Base-by-base conservation (phyloP, 169 alveolate species). In the Cryptosporidium sp. region DNA sequence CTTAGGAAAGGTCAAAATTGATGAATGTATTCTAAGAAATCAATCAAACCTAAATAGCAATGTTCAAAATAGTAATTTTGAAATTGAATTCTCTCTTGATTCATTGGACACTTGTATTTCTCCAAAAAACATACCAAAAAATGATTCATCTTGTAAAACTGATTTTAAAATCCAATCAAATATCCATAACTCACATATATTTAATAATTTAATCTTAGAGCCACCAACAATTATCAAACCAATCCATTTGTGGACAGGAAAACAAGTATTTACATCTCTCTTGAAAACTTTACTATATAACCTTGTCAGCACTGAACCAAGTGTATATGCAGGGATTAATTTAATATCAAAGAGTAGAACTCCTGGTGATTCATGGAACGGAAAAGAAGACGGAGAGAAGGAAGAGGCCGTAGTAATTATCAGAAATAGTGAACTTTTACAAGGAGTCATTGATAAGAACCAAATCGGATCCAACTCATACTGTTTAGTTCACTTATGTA, bases 361-460 rank as follows among this genome's bases (percentile, higher is more conserved):
- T 35, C 96, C 96, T 12, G 96, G 97, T 1, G 97, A 94, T 53
- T 92, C 95, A n/a, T 96, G 98, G 98, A 94, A 95, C 18, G 97
- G 97, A 7, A 94, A 73, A 9, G 85, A 92, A 21, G 96, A 89
- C 42, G 96, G 92, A 16, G 91, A 72, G 33, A 67, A 68, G 33
- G 92, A 87, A 14, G 94, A 93, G 37, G 93, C 92, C 12, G 87
- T 87, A 39, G 86, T 87, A 35, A 70, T 92, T 51, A 75, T 68
- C 52, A 92, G 91, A 21, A 94, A 93, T 87, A 97, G 98, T 33
- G 99, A 97, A 92, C 93, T 97, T 67, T 91, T 98, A 44, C 95
- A 94, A 86, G 99, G 99, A n/a, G 97, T 97, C 56, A 87, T 98
- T 33, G 99, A 98, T 87, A 98, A 98, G 92, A 95, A 97, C 52